Base-by-base conservation (phyloP, 2,329 filamentous ascomycete species). In the Macrophomina pseudophaseolina region DNA sequence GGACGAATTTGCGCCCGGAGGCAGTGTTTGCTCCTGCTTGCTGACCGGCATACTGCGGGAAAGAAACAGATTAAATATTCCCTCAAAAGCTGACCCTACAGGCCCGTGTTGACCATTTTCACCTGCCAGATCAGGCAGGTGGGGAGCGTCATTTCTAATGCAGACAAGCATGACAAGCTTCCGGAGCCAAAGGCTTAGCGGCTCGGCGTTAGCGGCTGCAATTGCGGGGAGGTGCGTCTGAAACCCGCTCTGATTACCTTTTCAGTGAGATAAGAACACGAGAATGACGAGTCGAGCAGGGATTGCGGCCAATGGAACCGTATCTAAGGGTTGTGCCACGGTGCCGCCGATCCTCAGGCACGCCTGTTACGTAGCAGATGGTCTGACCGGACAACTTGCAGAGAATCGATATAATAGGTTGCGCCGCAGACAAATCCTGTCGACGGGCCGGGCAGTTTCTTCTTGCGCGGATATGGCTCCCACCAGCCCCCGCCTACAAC, bases 151-250 rank as follows among this genome's bases (percentile, higher is more conserved):
- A 14, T 11, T 23, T 16, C 28, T 58, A 58, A 58, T 58, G 18
- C 23, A 44, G 38, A 58, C 54, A 58, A 58, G 54, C 54, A 44
- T 14, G 54, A 58, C 54, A 58, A 58, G 54, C 54, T 58, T 58
- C 23, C 12, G 38, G 1, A 12, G 2, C 8, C 28, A 18, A 51
- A 35, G 49, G 42, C 30, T 53, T 53, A 35, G 48, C 48, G 48
- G 48, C 48, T 51, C 48, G 48, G 48, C 48, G 23, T 30, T 51
- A 23, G 18, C n/a, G 18, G 18, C 48, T 18, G 42, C 16, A 14
- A n/a, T 12, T 51, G 48, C 48, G 48, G 23, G 11, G 48, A 51
- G 23, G 6, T 3, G 48, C 7, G 11, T 18, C 7, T 12, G 48
- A 51, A 14, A 30, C 42, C 1, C 7, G 16, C 42, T 2, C 12